phyloP scores from a whole-genome alignment of 805 yeast genomes.

The Candida nanaspora region DNA sequence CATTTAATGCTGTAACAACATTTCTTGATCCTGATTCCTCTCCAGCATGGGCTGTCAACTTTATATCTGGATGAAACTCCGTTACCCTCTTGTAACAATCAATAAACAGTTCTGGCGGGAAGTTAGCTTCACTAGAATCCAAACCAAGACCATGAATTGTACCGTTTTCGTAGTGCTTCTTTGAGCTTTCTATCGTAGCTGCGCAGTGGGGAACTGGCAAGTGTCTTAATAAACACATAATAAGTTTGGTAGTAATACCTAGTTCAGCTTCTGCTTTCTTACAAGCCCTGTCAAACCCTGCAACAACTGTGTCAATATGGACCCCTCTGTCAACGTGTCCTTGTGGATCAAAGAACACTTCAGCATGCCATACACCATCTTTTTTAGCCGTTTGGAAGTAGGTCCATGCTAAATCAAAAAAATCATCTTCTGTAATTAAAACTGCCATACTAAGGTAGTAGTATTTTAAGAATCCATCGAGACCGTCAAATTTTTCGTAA shows the following conservation, averaged over 20 bases:
- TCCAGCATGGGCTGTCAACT: constrained; percentile 82
- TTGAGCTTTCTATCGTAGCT: constrained; percentile 47
- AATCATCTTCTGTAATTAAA: constrained; percentile 62
- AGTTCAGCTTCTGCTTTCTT: constrained; percentile 54
- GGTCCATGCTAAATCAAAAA: constrained; percentile 67
- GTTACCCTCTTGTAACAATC: constrained; percentile 53
- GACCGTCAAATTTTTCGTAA: constrained; percentile 54
- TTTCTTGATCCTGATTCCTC: constrained; percentile 77
- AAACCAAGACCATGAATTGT: constrained; percentile 72
- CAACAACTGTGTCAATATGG: constrained; percentile 50
- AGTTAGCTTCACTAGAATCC: constrained; percentile 72
- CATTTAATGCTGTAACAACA: constrained; percentile 50
- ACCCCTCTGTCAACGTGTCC: constrained; percentile 70
- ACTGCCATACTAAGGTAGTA: constrained; percentile 80
- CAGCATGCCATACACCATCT: constrained; percentile 67
- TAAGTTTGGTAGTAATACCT: constrained; percentile 62
- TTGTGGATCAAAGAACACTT: constrained; percentile 80
- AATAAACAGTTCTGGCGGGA: constrained; percentile 63
- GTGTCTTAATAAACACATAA: constrained; percentile 80
- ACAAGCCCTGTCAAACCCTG: constrained; percentile 64
- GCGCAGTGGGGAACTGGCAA: constrained; percentile 54
- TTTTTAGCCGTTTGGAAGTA: constrained; percentile 52
- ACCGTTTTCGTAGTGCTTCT: constrained; percentile 44
- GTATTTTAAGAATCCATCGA: constrained; percentile 72
- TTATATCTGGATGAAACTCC: constrained; percentile 42